Base-by-base conservation (phyloP, 805 yeast species). In the Candida quercuum region DNA sequence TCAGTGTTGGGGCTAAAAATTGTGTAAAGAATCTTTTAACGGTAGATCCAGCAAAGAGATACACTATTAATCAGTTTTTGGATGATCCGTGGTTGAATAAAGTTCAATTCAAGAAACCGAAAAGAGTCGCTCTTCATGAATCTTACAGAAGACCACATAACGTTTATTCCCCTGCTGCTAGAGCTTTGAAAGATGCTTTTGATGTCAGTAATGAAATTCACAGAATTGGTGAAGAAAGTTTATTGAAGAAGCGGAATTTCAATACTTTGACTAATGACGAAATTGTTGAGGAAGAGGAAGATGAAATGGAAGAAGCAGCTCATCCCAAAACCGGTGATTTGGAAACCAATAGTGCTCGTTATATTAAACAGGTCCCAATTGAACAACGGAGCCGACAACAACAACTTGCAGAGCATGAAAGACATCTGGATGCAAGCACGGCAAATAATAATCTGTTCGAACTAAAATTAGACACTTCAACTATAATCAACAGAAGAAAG, bases 191-290 rank as follows among this genome's bases (percentile, higher is more conserved):
- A 47, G 95, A 86, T 51, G 94, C 89, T 11, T 86, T 86, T 58
- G 95, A 86, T 51, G 78, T 86, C 8, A 79, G 88, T 21, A 82
- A 86, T 35, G 94, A 95, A 6, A 87, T 86, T 14, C 91, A 86
- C 54, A 77, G 95, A 51, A 47, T 48, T 19, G 60, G 58, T 1
- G 58, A 52, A 29, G 54, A 50, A 24, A 48, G 47, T 18, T 28
- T 48, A 9, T 24, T 44, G 4, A 47, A 48, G 26, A 41, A 39
- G 12, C 39, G 41, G 16, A 35, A 35, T 17, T 35, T 38, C 17
- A 38, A 37, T 18, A 39, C 36, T 7, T 19, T 36, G 3, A 21
- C 31, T 26, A 19, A 23, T 1, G 30, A 41, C 5, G 36, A 46
- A 18, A 46, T 54, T 17, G 31, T 48, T n/a, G 57, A 52, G 28